Evolutionary conservation across 495 filamentous ascomycete genomes (phyloP).

Genomic region (Aspergillus saccharolyticus): DNA sequence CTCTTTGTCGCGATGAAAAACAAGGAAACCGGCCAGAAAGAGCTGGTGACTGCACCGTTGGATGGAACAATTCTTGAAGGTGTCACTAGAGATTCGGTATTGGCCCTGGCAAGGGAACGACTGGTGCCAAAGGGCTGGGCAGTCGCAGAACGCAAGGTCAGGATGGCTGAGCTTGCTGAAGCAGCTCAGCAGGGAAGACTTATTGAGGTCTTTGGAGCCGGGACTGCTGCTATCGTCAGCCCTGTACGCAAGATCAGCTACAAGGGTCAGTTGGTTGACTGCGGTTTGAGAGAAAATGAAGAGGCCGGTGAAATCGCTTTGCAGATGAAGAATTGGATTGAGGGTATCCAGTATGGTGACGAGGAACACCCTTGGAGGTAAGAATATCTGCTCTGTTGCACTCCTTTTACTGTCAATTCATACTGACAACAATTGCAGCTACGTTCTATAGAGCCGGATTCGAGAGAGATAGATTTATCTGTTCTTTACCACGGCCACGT

Average conservation of each 20-base stretch:
- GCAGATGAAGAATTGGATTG: conserved; percentile 93
- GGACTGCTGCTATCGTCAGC: conserved; percentile 71
- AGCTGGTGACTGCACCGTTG: conserved; percentile 85
- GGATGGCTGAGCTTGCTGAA: conserved; percentile 74
- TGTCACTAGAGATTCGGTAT: conserved; percentile 83
- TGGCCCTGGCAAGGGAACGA: conserved; percentile 76
- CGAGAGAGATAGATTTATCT: not conserved
- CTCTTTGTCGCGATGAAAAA: conserved; percentile 79
- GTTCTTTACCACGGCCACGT: not conserved
- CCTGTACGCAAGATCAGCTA: conserved; percentile 85
- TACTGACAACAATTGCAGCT: conserved; percentile 24
- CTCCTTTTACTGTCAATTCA: no score
- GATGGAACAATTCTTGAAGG: conserved; percentile 97
- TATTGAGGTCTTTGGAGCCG: conserved; percentile 87
- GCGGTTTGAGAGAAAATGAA: conserved; percentile 67
- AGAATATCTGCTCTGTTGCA: conserved; percentile 11
- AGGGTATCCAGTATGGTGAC: conserved; percentile 89
- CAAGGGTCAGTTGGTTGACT: conserved; percentile 70
- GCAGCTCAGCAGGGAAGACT: conserved; percentile 80
- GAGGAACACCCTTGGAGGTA: conserved; percentile 82
- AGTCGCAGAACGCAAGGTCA: conserved; percentile 81
- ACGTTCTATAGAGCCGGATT: conserved; percentile 20
- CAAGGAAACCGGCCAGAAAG: conserved; percentile 79
- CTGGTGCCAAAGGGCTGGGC: conserved; percentile 83
- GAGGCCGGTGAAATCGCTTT: conserved; percentile 82